A percentile compares a stretch with the other conserved stretches of the same genome.
Conservation (phyloP, 1,139 yeast species). For the Saccharomycopsis hybrid region DNA sequence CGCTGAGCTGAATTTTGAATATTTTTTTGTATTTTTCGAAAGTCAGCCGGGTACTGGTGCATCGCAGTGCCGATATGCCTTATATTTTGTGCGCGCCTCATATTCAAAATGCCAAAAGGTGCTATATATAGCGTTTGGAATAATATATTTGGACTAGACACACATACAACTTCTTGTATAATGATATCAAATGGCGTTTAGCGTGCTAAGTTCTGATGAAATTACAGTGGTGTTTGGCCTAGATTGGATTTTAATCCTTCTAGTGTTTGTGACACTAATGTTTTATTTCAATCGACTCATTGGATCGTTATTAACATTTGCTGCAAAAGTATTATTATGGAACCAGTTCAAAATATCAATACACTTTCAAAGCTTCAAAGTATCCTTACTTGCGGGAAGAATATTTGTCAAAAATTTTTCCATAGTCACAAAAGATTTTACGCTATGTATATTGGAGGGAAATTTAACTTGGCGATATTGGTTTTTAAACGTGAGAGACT, state of each 20-base stretch:
- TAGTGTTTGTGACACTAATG: conserved; percentile 55
- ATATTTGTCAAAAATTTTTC: conserved; percentile 70
- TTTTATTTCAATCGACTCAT: conserved; percentile 72
- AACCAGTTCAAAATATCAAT: conserved; percentile 47
- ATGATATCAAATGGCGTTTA: conserved; percentile 2
- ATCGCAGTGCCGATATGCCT: no score
- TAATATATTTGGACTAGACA: no score
- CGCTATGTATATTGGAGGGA: conserved; percentile 63
- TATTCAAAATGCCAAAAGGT: no score
- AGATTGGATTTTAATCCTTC: conserved; percentile 60
- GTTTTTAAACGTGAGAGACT: conserved; percentile 50
- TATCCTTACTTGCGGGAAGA: conserved; percentile 79
- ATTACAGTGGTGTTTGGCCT: conserved; percentile 15
- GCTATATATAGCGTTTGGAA: no score
- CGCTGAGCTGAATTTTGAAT: no score
- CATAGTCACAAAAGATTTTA: conserved; percentile 62
- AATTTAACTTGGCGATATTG: conserved; percentile 89
- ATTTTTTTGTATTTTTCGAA: no score
- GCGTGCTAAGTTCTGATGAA: conserved; percentile 8
- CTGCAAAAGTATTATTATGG: conserved; percentile 60
- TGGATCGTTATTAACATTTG: conserved; percentile 52
- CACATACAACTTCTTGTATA: no score
- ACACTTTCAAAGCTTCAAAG: conserved; percentile 62
- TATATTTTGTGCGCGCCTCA: no score
- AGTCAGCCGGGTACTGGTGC: no score